Evolutionary conservation across 78 protist genomes (phyloP), one percentile per base, ranked within the genome.

Genomic region (Diacronema lutheri): DNA sequence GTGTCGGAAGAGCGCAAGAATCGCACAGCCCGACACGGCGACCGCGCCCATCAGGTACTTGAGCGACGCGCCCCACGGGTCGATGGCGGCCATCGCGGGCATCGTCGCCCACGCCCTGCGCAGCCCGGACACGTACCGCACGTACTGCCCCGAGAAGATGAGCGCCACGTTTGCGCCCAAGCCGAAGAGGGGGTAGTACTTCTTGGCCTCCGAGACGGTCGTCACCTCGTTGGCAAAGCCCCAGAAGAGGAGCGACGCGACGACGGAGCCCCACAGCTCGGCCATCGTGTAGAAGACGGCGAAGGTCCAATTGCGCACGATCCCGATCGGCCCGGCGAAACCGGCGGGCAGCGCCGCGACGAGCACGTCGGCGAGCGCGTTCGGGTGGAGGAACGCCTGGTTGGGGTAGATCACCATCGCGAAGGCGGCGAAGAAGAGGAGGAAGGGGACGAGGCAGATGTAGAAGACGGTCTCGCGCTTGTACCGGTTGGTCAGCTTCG

Each of bases 131-230:
- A 26, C 57, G 79, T 26, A 71, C 7, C 79, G 79, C 12, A 71
- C 57, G 12, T 13, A 71, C 79, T 41, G 81, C 21, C 81, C 81
- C 16, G 81, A 74, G 62, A 74, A 74, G 31, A 74, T 21, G 64
- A 74, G 81, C 40, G 81, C 81, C n/a, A 74, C 62, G 64, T 74
- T 74, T 9, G 81, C 81, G 29, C 33, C 33, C 31, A 74, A 0
- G 29, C 81, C 81, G 62, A 74, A 74, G 44, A 74, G 81, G 10
- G 81, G 81, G 62, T 74, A 74, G 81, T 74, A 74, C 62, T 50
- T 74, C 81, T 74, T 74, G 46, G 81, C 81, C 81, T 74, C 65
- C 13, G 1, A 4, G n/a, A 74, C 81, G 14, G 61, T 50, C 26
- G 81, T 71, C 38, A 71, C 35, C 57, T 71, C 58, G 57, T 71